These are phyloP conservation scores for Globisporangium solare DNA, from an alignment of 352 stramenopile genomes.

Conservation along the genomic window DNA sequence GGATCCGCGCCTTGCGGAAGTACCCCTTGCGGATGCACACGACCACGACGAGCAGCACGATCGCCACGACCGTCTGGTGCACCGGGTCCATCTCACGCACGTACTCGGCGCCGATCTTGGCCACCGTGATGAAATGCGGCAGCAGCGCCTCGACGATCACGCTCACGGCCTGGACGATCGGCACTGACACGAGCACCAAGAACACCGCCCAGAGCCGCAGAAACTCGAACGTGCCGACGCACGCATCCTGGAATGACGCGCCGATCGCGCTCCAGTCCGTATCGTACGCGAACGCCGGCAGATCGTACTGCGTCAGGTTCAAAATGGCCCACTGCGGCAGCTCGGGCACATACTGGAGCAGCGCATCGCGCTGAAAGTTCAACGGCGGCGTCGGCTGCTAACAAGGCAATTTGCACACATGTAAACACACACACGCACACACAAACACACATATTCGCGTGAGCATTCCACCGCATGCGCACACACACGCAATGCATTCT, in stretches of 20 bases:
- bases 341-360: conserved; percentile 17
- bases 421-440: too few species aligned
- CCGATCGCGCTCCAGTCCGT: conserved; percentile 68
- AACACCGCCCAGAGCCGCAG: conserved; percentile 58
- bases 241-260: conserved; percentile 41
- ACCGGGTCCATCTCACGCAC: conserved; percentile 56
- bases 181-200: conserved; percentile 38
- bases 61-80: conserved; percentile 39
- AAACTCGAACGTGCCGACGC: conserved; percentile 56
- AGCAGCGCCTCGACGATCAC: conserved; percentile 51
- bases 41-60: conserved; percentile 23
- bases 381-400: background rate
- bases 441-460: background rate
- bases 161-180: conserved; percentile 32
- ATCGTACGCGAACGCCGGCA: conserved; percentile 38
- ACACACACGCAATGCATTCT: background rate
- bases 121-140: conserved; percentile 50
- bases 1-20: conserved; percentile 43
- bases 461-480: background rate
- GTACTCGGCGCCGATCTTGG: conserved; percentile 31
- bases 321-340: conserved; percentile 14
- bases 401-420: background rate
- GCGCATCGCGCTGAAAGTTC: conserved; percentile 1
- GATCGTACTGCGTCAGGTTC: conserved; percentile 24
- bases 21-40: conserved; percentile 69